Evolutionary conservation across 2,329 filamentous ascomycete genomes (phyloP), one percentile per base, ranked within the genome.

Genomic region (Ophiocordyceps camponoti-floridani): DNA sequence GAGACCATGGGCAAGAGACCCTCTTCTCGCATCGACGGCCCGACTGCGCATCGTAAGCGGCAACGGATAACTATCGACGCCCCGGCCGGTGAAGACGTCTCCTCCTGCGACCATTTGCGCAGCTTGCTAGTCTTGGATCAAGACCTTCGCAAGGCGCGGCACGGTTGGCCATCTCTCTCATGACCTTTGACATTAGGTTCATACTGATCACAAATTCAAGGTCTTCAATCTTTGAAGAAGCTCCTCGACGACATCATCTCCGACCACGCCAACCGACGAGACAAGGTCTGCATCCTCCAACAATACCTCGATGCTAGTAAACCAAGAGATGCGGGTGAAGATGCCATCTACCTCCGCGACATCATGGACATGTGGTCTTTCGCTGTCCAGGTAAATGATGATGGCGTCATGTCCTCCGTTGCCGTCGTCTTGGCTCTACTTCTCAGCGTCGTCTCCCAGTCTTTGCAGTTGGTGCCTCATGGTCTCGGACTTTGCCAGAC

Each of bases 291-390:
- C 56, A 79, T 89, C 44, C 64, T 89, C 30, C 70, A 70, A 50
- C 76, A 84, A 51, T 91, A 82, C 56, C 73, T 91, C 43, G 68
- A 77, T 41, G 62, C 66, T 8, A 63, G 70, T 45, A 70, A 68
- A 51, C 70, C 73, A 2, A 59, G 61, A 51, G 62, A 66, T 44
- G 56, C 58, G 44, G 56, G 58, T 41, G 60, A 67, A 45, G 64
- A 67, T 46, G 69, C 73, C 7, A 67, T 79, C 23, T 85, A 80
- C 52, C 73, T 96, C 28, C 65, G 73, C 2, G 85, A 94, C 53
- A 65, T 96, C 37, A 83, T 93, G 63, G 83, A 93, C 53, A 86
- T 79, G 47, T 96, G 89, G 89, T 79, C 77, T 42, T 87, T 84
- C 64, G 87, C 84, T 4, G 77, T 78, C 28, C 79, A 84, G 58